Base-by-base conservation (phyloP, 2,329 filamentous ascomycete species). In the Bipolaris oryzae region DNA sequence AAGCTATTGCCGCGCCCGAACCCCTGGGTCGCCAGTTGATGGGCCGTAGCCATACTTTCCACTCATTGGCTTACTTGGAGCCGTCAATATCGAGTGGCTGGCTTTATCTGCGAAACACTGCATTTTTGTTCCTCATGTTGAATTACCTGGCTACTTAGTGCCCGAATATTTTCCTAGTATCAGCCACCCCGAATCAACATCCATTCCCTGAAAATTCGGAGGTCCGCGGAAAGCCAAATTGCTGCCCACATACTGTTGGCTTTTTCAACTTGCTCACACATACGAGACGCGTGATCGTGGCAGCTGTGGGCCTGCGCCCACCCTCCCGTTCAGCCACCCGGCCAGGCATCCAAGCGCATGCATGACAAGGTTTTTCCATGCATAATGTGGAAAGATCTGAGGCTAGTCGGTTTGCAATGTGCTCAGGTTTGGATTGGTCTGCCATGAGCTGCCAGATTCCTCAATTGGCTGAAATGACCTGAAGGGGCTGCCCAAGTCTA, bases 301-400 rank as follows among this genome's bases (percentile, higher is more conserved):
- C 38, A 49, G 31, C 33, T n/a, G 23, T 56, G 53, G 53, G 20
- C 38, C 48, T 37, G 41, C 20, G 37, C 9, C 42, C 31, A 43
- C 28, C 48, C 28, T 31, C 21, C 31, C 37, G 21, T 15, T 35
- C 25, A 34, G 46, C 53, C 28, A 49, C 44, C 48, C 43, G 11
- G 23, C 49, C 38, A 25, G 41, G 33, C 15, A 39, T 7, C 53
- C 54, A 60, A 50, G 52, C 39, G n/a, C 33, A 35, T 31, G 33
- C 28, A 34, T 45, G 42, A 48, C 18, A 35, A 2, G 25, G 55
- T 51, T 57, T 43, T 60, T 43, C 51, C 54, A 11, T 60, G 57
- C 51, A 28, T 46, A 11, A 9, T 25, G 28, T 44, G 15, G 47
- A 50, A 44, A 42, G 7, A 49, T 46, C 50, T 48, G 38, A 50